A percentile compares a stretch with the other conserved stretches of the same genome.
Conservation (phyloP, 257 asterid species). For the Linaria vulgaris region DNA sequence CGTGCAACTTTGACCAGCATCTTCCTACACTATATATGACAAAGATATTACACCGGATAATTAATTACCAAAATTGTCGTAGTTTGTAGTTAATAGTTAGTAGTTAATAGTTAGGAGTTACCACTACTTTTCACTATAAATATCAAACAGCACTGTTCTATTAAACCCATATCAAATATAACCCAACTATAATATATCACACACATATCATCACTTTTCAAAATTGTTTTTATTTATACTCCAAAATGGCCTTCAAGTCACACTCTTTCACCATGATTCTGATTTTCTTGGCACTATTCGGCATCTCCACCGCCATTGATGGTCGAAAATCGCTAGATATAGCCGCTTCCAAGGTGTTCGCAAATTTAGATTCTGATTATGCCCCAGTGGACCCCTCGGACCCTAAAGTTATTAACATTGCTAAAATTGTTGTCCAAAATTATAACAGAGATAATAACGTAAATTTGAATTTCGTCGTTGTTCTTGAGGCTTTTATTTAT, state of each 20-base stretch:
- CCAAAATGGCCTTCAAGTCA: conserved; percentile 32
- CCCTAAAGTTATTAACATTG: conserved; percentile 11
- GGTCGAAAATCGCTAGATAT: conserved; percentile 10
- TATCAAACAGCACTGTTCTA: too few species aligned
- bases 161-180: too few species aligned
- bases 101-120: too few species aligned
- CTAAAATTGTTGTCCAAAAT: conserved; percentile 8
- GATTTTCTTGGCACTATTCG: conserved; percentile 8
- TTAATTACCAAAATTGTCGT: too few species aligned
- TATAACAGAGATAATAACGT: conserved; percentile 9
- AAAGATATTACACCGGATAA: too few species aligned
- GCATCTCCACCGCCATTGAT: conserved; percentile 11
- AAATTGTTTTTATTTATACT: too few species aligned
- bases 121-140: too few species aligned
- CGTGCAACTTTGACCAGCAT: too few species aligned
- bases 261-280: background rate
- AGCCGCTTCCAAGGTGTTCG: background rate
- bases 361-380: background rate
- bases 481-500: background rate
- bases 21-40: too few species aligned
- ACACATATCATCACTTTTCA: too few species aligned
- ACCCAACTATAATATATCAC: too few species aligned
- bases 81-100: too few species aligned
- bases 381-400: background rate
- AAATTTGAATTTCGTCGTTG: background rate